Evolutionary conservation across 495 filamentous ascomycete genomes (phyloP), one percentile per base, ranked within the genome.

Genomic region (Oidiodendron maius): DNA sequence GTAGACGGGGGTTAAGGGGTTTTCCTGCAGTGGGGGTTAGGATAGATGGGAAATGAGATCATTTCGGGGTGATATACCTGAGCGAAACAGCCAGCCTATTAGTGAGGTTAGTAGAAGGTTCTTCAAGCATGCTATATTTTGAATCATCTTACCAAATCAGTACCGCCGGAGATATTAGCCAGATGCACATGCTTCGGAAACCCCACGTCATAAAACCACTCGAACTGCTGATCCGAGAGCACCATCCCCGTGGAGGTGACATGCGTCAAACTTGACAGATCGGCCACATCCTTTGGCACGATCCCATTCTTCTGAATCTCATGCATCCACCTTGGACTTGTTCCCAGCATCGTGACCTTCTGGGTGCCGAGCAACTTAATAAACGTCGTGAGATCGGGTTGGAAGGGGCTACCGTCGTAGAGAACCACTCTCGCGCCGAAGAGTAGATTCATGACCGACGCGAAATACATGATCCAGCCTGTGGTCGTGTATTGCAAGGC

Each of bases 381-480:
- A 49, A 88, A 77, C 12, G 80, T 71, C 28, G 59, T 67, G 6
- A 77, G 61, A 56, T 81, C 74, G 0, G 86, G 86, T 41, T 79
- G 65, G 62, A 91, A 89, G 3, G 86, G 87, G 3, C 78, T 84
- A 12, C 87, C 86, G 60, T 91, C 87, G 61, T 90, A 91, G 4
- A 89, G 60, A 38, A 91, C 60, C 8, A 76, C 62, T 24, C 76
- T 70, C 0, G 69, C 69, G 6, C 86, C 84, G 20, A 64, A 58
- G 0, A 83, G 57, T 12, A 89, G 66, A 2, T 65, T 63, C 24
- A 65, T 63, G 15, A 84, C 64, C 40, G 69, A 71, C 16, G 73
- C 61, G 24, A 87, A 63, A 62, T 91, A 91, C 86, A 91, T 91
- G 58, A 91, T 90, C 87, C 87, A 91, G 4, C 87, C 86, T 0